Evolutionary conservation across 352 stramenopile species (phyloP).

Genomic region (Phytophthora sp.): DNA sequence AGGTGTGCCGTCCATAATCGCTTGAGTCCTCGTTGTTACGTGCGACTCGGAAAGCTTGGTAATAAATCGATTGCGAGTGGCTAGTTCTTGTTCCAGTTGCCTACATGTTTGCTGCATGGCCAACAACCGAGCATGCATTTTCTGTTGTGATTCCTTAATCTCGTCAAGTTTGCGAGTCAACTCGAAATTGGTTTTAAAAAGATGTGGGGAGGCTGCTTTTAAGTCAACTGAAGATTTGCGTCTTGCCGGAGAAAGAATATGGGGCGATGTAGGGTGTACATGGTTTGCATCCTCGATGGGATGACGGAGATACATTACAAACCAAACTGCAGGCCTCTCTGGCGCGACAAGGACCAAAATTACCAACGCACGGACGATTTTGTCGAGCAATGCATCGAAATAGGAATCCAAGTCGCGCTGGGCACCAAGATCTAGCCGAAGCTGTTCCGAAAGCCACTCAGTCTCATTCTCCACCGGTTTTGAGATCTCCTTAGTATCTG

Average conservation of each 20-base stretch:
- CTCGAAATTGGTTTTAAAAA: slow-evolving; percentile 73
- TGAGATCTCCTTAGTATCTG: not conserved
- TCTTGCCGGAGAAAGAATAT: not conserved
- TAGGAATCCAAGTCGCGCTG: slow-evolving; percentile 59
- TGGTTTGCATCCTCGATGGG: not conserved
- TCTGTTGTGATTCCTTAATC: slow-evolving; percentile 47
- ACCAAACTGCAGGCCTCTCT: slow-evolving; percentile 46
- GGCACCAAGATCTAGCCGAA: slow-evolving; percentile 20
- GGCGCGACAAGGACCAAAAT: slow-evolving; percentile 46
- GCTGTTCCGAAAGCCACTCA: slow-evolving; percentile 15
- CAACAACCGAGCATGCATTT: slow-evolving; percentile 44
- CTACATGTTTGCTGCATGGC: slow-evolving; percentile 24
- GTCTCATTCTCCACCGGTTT: not conserved
- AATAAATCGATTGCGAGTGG: slow-evolving; percentile 57
- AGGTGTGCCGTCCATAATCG: slow-evolving; percentile 65
- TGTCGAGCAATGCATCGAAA: slow-evolving; percentile 42
- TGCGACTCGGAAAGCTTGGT: slow-evolving; percentile 48
- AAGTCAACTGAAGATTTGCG: slow-evolving; percentile 19
- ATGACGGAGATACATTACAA: slow-evolving; percentile 48
- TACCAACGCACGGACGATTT: slow-evolving; percentile 45
- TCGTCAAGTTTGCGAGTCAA: slow-evolving; percentile 58
- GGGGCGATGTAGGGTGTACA: not conserved
- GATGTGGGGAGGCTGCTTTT: slow-evolving; percentile 21
- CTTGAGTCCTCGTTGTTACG: slow-evolving; percentile 65
- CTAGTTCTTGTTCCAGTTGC: slow-evolving; percentile 47